Percentiles rank a stretch among this genome's conserved stretches.
Evolutionary conservation across 768 basidiomycete species (phyloP).

Genomic region (Calocybe cyanea): DNA sequence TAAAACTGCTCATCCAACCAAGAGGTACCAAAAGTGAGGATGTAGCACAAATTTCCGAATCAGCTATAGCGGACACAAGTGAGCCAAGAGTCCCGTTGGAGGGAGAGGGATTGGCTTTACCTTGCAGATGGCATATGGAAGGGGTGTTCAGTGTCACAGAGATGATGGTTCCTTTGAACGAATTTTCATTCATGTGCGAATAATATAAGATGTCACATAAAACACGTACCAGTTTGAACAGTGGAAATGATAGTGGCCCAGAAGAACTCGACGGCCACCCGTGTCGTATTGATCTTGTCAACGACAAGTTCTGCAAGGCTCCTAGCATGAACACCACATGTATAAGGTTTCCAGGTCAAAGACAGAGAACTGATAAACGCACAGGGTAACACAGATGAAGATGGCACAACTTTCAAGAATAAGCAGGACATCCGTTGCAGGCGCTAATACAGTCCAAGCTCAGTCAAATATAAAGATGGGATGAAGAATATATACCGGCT

Average conservation of each 20-base stretch:
- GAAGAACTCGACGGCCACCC: constrained; percentile 47
- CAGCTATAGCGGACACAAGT: constrained; percentile 22
- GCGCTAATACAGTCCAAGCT: constrained; percentile 28
- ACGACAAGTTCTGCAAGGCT: constrained; percentile 34
- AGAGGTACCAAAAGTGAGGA: constrained; percentile 42
- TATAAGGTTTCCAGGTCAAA: background rate
- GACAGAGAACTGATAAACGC: constrained; percentile 15
- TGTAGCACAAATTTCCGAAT: constrained; percentile 45
- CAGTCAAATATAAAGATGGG: background rate
- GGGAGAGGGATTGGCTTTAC: background rate
- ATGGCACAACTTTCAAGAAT: constrained; percentile 41
- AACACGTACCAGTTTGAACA: constrained; percentile 46
- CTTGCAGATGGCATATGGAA: constrained; percentile 17
- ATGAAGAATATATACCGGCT: constrained; percentile 26
- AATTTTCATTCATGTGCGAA: background rate
- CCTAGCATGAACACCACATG: constrained; percentile 9
- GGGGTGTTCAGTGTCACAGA: constrained; percentile 42
- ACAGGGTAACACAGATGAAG: constrained; percentile 33
- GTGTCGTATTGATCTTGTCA: constrained; percentile 33
- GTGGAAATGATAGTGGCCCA: constrained; percentile 51
- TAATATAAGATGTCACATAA: background rate
- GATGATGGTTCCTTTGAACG: constrained; percentile 43
- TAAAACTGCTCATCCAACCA: constrained; percentile 45
- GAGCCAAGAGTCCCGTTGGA: background rate
- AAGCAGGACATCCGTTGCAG: constrained; percentile 46